Evolutionary conservation across 768 basidiomycete genomes (phyloP).

Genomic region (Suillus luteus): DNA sequence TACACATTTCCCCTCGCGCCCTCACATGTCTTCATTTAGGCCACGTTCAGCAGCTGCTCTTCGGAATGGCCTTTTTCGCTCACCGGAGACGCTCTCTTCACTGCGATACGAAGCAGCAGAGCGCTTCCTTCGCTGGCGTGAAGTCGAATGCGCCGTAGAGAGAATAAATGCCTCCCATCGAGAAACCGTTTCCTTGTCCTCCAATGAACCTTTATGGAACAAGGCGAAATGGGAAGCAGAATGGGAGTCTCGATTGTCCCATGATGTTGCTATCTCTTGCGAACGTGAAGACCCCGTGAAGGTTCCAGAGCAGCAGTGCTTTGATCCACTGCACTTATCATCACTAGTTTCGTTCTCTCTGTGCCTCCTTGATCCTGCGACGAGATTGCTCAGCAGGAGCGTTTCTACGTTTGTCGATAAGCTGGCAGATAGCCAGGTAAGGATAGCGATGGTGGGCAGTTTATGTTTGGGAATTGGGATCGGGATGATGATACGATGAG

Average conservation of each 20-base stretch:
- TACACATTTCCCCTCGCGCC: conserved; percentile 30
- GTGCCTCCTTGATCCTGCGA: conserved; percentile 56
- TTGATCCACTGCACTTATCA: conserved; percentile 70
- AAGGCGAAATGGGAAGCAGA: conserved; percentile 69
- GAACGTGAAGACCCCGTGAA: conserved; percentile 42
- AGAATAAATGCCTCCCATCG: conserved; percentile 38
- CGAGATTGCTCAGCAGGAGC: conserved; percentile 26
- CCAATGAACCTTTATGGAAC: conserved; percentile 46
- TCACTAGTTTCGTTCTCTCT: conserved; percentile 62
- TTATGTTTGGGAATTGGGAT: conserved; percentile 49
- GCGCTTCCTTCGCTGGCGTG: conserved; percentile 72
- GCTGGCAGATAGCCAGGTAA: conserved; percentile 31
- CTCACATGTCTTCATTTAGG: conserved; percentile 55
- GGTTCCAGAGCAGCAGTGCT: conserved; percentile 32
- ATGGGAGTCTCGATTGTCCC: conserved; percentile 61
- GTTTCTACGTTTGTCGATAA: conserved; percentile 27
- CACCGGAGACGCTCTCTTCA: conserved; percentile 57
- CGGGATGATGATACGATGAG: conserved; percentile 37
- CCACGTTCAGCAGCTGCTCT: conserved; percentile 54
- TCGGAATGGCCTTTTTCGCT: conserved; percentile 61
- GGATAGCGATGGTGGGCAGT: conserved; percentile 40
- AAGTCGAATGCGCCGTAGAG: conserved; percentile 60
- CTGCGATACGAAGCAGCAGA: conserved; percentile 68
- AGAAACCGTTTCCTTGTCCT: conserved; percentile 25
- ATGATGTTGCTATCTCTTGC: conserved; percentile 54